phyloP scores from a whole-genome alignment of 192 early-diverging fungal species.

The Rhizophagus clarus region DNA sequence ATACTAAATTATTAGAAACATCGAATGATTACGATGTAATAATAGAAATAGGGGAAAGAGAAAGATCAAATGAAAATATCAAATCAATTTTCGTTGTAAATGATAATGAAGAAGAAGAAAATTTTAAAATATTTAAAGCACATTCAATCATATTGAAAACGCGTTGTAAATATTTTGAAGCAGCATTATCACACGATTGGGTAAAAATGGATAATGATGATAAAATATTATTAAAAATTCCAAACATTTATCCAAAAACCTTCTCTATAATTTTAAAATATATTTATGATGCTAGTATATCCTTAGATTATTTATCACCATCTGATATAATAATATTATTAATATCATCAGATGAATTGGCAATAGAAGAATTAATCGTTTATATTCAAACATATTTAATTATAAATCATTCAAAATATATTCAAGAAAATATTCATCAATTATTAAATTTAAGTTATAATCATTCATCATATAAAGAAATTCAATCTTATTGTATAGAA shows the following conservation, averaged over 20 bases:
- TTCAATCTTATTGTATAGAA: slow-evolving; percentile 16
- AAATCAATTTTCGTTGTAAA: background rate
- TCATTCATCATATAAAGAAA: background rate
- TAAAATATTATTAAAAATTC: slow-evolving; percentile 10
- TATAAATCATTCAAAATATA: background rate
- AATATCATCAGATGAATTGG: slow-evolving; percentile 19
- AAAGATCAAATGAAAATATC: background rate
- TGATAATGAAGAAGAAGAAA: background rate
- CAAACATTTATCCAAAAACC: background rate
- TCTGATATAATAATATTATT: slow-evolving; percentile 13
- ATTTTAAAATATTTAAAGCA: slow-evolving; percentile 20
- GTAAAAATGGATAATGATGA: slow-evolving; percentile 1
- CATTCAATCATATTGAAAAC: slow-evolving; percentile 21
- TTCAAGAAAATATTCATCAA: slow-evolving; percentile 8
- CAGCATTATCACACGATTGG: slow-evolving; percentile 16
- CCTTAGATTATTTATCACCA: background rate
- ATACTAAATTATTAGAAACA: background rate
- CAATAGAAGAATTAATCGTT: background rate
- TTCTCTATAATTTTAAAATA: slow-evolving; percentile 15
- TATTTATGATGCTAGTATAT: slow-evolving; percentile 16
- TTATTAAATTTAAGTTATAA: background rate
- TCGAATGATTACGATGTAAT: slow-evolving; percentile 9
- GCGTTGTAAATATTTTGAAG: slow-evolving; percentile 1
- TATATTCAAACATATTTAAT: slow-evolving; percentile 14
- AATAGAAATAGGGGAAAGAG: background rate